These are phyloP conservation scores for maize (Zea mays) DNA, from an alignment of 176 grass and related monocot genomes.

Conservation along the genomic window Zm-B73-REFERENCE-NAM-5.0 NC_050096.1:40174501-40175000, in stretches of 20 bases:
- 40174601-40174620: conserved; percentile 5
- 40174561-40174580: background rate
- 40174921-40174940: conserved; percentile 76
- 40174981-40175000: conserved; percentile 24
- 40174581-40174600: background rate
- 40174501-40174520: conserved; percentile 18
- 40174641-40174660: conserved; percentile 31
- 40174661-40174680: conserved; percentile 17
- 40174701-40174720: conserved; percentile 95
- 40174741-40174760: conserved; percentile 85
- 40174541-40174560: background rate
- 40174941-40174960: conserved; percentile 91
- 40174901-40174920: conserved; percentile 94
- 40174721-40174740: conserved; percentile 93
- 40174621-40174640: background rate
- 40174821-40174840: conserved; percentile 62
- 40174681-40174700: conserved; percentile 92
- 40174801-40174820: conserved; percentile 28
- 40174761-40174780: conserved; percentile 42
- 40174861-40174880: conserved; percentile 77
- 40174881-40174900: conserved; percentile 99
- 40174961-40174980: conserved; percentile 13
- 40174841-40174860: conserved; percentile 92
- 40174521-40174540: conserved; percentile 13
- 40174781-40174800: conserved; percentile 12